phyloP scores from a whole-genome alignment of 1,284 basidiomycete species.

The Ustilago xerochloae region DNA sequence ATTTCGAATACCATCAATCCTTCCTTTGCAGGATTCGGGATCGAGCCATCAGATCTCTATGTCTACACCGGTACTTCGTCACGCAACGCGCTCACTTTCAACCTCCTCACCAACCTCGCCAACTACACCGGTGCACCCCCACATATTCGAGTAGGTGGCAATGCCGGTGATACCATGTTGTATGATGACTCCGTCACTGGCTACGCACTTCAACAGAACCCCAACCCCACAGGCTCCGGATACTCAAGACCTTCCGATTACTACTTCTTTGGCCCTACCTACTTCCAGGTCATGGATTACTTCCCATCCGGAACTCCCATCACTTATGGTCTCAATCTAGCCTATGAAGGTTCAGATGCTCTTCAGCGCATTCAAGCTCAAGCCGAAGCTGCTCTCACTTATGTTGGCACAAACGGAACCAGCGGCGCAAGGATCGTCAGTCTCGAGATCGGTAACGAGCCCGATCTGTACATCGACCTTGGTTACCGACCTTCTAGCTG shows the following conservation, averaged over 20 bases:
- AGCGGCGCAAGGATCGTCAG: constrained; percentile 45
- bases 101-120: constrained; percentile 53
- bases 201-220: constrained; percentile 28
- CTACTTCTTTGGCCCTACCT: constrained; percentile 43
- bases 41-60: constrained; percentile 55
- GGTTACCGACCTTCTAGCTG: constrained; percentile 42
- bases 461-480: constrained; percentile 52
- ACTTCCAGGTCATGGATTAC: constrained; percentile 40
- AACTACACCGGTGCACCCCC: constrained; percentile 56
- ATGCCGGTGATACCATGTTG: constrained; percentile 53
- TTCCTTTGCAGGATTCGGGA: constrained; percentile 56
- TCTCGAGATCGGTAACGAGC: constrained; percentile 61
- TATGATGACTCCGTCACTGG: constrained; percentile 28
- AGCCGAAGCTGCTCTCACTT: constrained; percentile 38
- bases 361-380: constrained; percentile 34
- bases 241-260: constrained; percentile 24
- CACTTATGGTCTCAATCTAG: constrained; percentile 58
- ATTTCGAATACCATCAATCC: constrained; percentile 51
- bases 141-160: constrained; percentile 55
- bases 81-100: constrained; percentile 49
- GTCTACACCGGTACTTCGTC: constrained; percentile 46
- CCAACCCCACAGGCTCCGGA: constrained; percentile 29
- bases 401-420: constrained; percentile 19
- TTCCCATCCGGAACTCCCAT: constrained; percentile 51
- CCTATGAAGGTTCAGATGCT: constrained; percentile 43